Evolutionary conservation across 2,329 filamentous ascomycete genomes (phyloP).

Genomic region (Penicillium verrucosum): DNA sequence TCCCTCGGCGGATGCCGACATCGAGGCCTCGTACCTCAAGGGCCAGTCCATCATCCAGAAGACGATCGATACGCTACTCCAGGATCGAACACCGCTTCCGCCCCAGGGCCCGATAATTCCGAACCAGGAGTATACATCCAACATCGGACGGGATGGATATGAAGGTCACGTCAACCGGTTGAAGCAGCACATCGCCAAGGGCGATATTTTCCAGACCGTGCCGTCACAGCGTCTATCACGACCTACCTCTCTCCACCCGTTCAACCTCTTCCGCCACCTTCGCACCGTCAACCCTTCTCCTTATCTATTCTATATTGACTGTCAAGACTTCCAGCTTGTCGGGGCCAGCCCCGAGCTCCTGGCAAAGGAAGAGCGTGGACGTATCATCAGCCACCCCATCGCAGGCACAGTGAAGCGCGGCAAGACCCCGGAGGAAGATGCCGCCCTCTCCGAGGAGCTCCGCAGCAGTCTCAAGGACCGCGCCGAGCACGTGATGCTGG

Average conservation of each 20-base stretch:
- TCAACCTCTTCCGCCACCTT: constrained; percentile 95
- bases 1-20: constrained; percentile 53
- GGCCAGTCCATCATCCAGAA: constrained; percentile 63
- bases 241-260: constrained; percentile 87
- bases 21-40: constrained; percentile 68
- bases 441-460: constrained; percentile 71
- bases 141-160: constrained; percentile 85
- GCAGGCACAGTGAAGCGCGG: constrained; percentile 92
- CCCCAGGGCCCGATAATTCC: constrained; percentile 69
- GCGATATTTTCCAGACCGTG: constrained; percentile 97
- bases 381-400: constrained; percentile 94
- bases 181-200: constrained; percentile 85
- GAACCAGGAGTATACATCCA: constrained; percentile 80
- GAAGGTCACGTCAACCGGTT: constrained; percentile 80
- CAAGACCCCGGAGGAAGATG: constrained; percentile 75
- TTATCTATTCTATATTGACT: constrained; percentile 95
- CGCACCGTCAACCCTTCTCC: constrained; percentile 97
- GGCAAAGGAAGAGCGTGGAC: constrained; percentile 81
- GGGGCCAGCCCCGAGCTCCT: constrained; percentile 93
- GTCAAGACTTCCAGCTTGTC: constrained; percentile 87
- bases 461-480: constrained; percentile 82
- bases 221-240: constrained; percentile 90
- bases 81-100: constrained; percentile 73
- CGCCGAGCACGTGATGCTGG: constrained; percentile 95
- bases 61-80: constrained; percentile 68